phyloP scores from a whole-genome alignment of 208 protist genomes.

The Acanthamoeba triangularis region DNA sequence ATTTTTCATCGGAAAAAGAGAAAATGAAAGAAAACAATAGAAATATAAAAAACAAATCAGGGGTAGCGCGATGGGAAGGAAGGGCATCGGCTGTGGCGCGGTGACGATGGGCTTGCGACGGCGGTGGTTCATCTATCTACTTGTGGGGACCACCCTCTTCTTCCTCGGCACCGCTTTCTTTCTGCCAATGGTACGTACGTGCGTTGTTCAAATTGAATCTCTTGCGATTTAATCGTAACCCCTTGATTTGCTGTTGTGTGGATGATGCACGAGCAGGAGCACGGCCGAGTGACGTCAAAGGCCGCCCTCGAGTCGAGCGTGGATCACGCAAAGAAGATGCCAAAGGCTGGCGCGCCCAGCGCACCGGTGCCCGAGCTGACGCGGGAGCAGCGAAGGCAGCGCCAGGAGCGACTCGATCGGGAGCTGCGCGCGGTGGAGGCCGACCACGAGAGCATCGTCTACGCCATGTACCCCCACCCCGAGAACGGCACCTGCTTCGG shows the following conservation, averaged over 20 bases:
- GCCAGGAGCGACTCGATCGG: not conserved
- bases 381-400: not conserved
- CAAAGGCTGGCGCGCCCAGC: no score
- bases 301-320: no score
- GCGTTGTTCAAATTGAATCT: no score
- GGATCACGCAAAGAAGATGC: no score
- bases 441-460: not conserved
- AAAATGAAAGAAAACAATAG: not conserved
- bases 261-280: no score
- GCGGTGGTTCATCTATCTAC: not conserved
- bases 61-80: not conserved
- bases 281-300: no score
- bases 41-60: not conserved
- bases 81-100: not conserved
- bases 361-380: not conserved
- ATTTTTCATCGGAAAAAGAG: no score
- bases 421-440: not conserved
- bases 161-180: not conserved
- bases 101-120: not conserved
- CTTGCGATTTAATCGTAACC: no score
- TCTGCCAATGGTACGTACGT: no score
- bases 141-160: not conserved
- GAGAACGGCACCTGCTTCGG: conserved; percentile 16
- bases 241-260: no score
- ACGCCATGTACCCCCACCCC: not conserved